These are phyloP conservation scores for Colletotrichum karsti DNA, from an alignment of 2,329 filamentous ascomycete species.

Conservation along the genomic window DNA sequence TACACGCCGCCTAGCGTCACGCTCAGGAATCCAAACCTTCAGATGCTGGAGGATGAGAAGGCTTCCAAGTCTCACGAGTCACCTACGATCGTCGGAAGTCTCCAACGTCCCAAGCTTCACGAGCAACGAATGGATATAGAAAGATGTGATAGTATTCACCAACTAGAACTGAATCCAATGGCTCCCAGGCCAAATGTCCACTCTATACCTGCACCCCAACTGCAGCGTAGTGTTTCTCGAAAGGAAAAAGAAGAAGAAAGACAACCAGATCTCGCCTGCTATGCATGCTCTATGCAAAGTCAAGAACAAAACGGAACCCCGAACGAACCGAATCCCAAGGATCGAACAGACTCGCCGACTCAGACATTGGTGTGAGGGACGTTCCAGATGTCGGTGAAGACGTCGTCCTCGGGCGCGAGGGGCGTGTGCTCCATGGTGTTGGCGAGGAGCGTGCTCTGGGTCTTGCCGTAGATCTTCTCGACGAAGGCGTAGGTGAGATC, in stretches of 20 bases:
- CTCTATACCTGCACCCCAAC: neutral
- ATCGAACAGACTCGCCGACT: neutral
- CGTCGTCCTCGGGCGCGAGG: conserved; percentile 36
- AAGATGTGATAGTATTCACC: neutral
- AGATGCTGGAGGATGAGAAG: conserved; percentile 1
- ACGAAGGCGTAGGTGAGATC: conserved; percentile 48
- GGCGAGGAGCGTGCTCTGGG: conserved; percentile 52
- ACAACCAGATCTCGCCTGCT: neutral
- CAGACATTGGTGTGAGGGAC: conserved; percentile 32
- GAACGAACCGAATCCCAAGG: neutral
- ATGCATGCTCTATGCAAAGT: neutral
- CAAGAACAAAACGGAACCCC: neutral
- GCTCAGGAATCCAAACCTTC: neutral
- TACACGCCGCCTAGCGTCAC: conserved; percentile 55
- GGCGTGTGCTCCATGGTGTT: conserved; percentile 62
- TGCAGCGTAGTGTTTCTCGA: neutral
- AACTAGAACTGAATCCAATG: neutral
- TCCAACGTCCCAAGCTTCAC: neutral
- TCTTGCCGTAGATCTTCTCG: conserved; percentile 56
- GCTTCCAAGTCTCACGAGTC: neutral
- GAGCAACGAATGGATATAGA: neutral
- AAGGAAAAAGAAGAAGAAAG: no score
- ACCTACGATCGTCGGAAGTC: neutral
- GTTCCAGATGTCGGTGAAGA: conserved; percentile 36
- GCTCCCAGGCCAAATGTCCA: neutral